Conservation (phyloP, 352 stramenopile genomes). For the Phytophthora pinifolia region DNA sequence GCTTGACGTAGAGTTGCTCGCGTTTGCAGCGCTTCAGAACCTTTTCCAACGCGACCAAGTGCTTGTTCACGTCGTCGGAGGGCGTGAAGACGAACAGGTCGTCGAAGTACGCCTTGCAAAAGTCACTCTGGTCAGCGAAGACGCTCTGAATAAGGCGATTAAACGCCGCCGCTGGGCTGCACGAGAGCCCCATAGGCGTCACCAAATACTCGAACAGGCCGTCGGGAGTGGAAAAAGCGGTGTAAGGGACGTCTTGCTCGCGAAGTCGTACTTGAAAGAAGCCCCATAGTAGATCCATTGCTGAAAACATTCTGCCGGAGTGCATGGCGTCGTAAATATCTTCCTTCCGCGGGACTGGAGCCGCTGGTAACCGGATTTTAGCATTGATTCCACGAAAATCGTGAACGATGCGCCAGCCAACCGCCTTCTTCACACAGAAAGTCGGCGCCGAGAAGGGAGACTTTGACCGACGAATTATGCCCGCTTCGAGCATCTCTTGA, state of each 20-base stretch:
- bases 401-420: neutral
- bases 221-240: neutral
- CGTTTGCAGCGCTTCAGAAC: conserved; percentile 1
- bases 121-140: neutral
- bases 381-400: conserved; percentile 7
- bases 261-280: conserved; percentile 2
- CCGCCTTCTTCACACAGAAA: conserved; percentile 5
- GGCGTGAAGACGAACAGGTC: conserved; percentile 8
- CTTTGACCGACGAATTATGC: neutral
- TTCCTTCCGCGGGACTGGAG: conserved; percentile 1
- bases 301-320: conserved; percentile 1
- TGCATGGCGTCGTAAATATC: conserved; percentile 12
- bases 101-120: conserved; percentile 6
- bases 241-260: conserved; percentile 2
- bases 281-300: neutral
- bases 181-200: conserved; percentile 1
- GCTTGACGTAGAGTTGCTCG: conserved; percentile 3
- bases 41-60: conserved; percentile 2
- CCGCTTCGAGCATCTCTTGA: neutral
- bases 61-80: conserved; percentile 1
- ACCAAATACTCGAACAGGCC: conserved; percentile 5
- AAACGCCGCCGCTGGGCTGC: neutral
- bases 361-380: neutral
- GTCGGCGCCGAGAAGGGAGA: neutral
- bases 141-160: conserved; percentile 3